Evolutionary conservation across 768 basidiomycete species (phyloP), one percentile per base, ranked within the genome.

Genomic region (Hortiboletus flavorubellus): DNA sequence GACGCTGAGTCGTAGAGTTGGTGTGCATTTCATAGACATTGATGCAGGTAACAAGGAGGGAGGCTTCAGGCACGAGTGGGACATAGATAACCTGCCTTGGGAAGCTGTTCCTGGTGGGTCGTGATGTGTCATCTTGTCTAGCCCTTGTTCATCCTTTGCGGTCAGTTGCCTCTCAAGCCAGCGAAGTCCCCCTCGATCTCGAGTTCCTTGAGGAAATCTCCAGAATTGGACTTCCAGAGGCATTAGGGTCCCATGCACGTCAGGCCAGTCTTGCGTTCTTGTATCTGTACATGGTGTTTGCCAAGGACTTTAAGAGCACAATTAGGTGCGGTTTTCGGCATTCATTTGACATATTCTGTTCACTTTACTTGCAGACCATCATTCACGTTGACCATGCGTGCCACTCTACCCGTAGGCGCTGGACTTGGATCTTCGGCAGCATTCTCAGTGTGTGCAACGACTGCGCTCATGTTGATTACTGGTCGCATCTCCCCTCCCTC

Each of bases 361-460:
- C 14, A 26, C 26, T 26, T 4, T 26, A 1, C 5, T 34, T 11
- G 18, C 58, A 94, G 93, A 53, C 88, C 87, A 10, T 79, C 86
- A 0, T 83, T 93, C 70, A 85, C 87, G 60, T 88, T 96, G 68
- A 79, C 85, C 23, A 82, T 87, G 38, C 91, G 96, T 44, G 87
- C 93, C 34, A 91, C 92, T 23, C 80, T 98, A 6, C 97, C 97
- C 31, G 86, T 98, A 54, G 89, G 92, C 8, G 97, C 97, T 15
- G 97, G 97, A 44, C 86, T 98, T 46, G 97, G 97, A 23, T 98
- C 96, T 12, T 97, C 94, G 21, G 97, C 97, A 8, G 93, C 97
- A 23, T 98, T 88, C 75, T 98, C 95, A 4, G 84, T 86, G 18
- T 97, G 95, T 68, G 75, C 88, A 43, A 85, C 93, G 10, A 86